A percentile compares a stretch with the other conserved stretches of the same genome.
phyloP scores from a whole-genome alignment of 345 rosid species.

The Eucalyptus polyanthemos region DNA sequence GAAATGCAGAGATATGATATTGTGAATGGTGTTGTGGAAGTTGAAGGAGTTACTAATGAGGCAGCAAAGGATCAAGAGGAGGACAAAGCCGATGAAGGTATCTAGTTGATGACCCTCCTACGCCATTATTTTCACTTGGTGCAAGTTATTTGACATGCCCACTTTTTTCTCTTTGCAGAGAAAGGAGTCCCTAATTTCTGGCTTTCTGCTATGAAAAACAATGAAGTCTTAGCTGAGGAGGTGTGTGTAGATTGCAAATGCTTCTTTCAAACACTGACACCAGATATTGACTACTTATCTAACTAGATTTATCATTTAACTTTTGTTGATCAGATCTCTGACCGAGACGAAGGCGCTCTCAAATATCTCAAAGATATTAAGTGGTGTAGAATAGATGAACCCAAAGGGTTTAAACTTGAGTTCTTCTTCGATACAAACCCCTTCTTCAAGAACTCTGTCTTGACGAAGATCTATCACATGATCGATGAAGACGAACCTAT shows the following conservation, averaged over 20 bases:
- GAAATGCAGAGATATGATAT: constrained; percentile 70
- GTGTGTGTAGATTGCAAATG: constrained; percentile 14
- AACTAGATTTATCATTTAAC: background rate
- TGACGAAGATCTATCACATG: constrained; percentile 95
- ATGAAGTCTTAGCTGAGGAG: constrained; percentile 86
- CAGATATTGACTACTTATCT: background rate
- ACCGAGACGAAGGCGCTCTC: constrained; percentile 93
- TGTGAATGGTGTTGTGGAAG: constrained; percentile 72
- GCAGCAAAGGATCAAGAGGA: constrained; percentile 38
- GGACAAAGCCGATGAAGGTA: constrained; percentile 55
- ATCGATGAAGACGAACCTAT: constrained; percentile 97
- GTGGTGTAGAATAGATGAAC: constrained; percentile 75
- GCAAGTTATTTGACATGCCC: background rate
- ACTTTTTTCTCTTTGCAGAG: constrained; percentile 18
- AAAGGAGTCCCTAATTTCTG: constrained; percentile 98
- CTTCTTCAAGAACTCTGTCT: constrained; percentile 67
- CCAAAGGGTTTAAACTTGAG: constrained; percentile 96
- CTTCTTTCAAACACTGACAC: background rate
- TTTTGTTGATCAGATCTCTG: constrained; percentile 41
- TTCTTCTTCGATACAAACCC: constrained; percentile 84
- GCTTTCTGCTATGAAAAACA: constrained; percentile 90
- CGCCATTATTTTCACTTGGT: background rate
- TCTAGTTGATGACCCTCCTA: background rate
- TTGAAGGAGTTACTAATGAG: constrained; percentile 39
- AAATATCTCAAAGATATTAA: constrained; percentile 77